phyloP scores from a whole-genome alignment of 2,329 filamentous ascomycete species.

The Xylariaceae sp. region DNA sequence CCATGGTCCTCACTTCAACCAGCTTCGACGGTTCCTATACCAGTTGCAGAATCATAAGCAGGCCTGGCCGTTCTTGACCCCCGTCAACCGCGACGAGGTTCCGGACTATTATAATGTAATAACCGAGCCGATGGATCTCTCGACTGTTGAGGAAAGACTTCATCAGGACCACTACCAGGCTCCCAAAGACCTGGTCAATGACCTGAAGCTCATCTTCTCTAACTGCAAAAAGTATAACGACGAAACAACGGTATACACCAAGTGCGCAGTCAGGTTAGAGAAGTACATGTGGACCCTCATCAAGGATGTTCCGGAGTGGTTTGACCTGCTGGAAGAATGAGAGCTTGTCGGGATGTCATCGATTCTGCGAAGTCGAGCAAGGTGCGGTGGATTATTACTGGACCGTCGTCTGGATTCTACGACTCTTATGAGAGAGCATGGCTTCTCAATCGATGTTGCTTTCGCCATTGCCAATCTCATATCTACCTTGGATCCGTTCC shows the following conservation, averaged over 20 bases:
- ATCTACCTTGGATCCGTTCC: too few relatives aligned
- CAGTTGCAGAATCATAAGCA: slow-evolving; percentile 89
- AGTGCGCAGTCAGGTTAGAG: slow-evolving; percentile 86
- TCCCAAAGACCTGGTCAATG: slow-evolving; percentile 86
- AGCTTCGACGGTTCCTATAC: slow-evolving; percentile 82
- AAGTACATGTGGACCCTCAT: slow-evolving; percentile 96
- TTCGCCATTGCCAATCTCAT: too few relatives aligned
- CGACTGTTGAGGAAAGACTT: slow-evolving; percentile 92
- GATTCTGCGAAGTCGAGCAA: neutral
- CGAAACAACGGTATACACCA: slow-evolving; percentile 89
- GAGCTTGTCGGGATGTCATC: neutral
- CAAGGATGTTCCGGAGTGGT: slow-evolving; percentile 90
- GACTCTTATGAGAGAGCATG: too few relatives aligned
- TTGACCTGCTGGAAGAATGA: slow-evolving; percentile 2
- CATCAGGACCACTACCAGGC: slow-evolving; percentile 88
- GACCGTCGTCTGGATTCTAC: too few relatives aligned
- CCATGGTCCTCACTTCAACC: slow-evolving; percentile 93
- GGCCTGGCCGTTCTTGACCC: slow-evolving; percentile 90
- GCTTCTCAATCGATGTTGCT: too few relatives aligned
- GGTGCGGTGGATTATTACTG: neutral
- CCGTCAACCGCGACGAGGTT: slow-evolving; percentile 92
- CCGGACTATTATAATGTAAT: slow-evolving; percentile 99
- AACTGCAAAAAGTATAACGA: slow-evolving; percentile 97
- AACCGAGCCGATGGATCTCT: slow-evolving; percentile 93
- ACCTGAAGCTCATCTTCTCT: slow-evolving; percentile 83